Conservation (phyloP, 495 filamentous ascomycete species). For the Astrothelium subdiscretum region DNA sequence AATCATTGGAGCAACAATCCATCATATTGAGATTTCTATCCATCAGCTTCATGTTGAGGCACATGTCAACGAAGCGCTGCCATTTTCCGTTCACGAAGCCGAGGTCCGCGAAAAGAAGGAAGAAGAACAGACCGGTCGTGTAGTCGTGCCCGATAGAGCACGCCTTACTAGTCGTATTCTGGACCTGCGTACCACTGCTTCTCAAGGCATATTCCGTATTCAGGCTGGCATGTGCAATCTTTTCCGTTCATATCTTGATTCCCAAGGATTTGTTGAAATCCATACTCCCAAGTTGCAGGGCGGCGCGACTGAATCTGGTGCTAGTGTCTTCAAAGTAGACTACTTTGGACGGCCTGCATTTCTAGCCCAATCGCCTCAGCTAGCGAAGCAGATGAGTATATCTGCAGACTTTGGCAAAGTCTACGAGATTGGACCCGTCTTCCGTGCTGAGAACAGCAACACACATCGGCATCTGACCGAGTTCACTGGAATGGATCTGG, state of each 20-base stretch:
- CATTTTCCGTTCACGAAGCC: conserved; percentile 54
- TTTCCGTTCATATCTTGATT: conserved; percentile 68
- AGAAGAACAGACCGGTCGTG: conserved; percentile 22
- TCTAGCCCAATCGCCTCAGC: conserved; percentile 86
- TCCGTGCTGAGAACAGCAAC: conserved; percentile 93
- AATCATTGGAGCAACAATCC: conserved; percentile 33
- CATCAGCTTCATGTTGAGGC: conserved; percentile 44
- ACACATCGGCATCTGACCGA: conserved; percentile 95
- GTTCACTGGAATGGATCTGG: conserved; percentile 94
- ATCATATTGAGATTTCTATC: conserved; percentile 30
- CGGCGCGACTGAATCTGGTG: conserved; percentile 85
- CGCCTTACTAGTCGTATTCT: conserved; percentile 83
- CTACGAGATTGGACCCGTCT: conserved; percentile 82
- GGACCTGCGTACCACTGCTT: conserved; percentile 77
- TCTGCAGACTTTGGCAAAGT: conserved; percentile 84
- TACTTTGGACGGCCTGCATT: conserved; percentile 83
- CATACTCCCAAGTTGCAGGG: conserved; percentile 83
- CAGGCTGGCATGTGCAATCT: conserved; percentile 70
- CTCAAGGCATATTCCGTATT: conserved; percentile 75
- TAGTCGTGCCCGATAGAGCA: conserved; percentile 61
- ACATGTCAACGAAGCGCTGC: conserved; percentile 43
- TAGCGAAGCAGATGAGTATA: conserved; percentile 95
- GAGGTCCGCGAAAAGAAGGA: conserved; percentile 35
- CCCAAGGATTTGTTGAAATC: conserved; percentile 72
- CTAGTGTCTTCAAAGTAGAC: conserved; percentile 81